A percentile compares a stretch with the other conserved stretches of the same genome.
These are phyloP conservation scores for Colletotrichum higginsianum DNA, from an alignment of 2,329 filamentous ascomycete species.

Conservation along the genomic window DNA sequence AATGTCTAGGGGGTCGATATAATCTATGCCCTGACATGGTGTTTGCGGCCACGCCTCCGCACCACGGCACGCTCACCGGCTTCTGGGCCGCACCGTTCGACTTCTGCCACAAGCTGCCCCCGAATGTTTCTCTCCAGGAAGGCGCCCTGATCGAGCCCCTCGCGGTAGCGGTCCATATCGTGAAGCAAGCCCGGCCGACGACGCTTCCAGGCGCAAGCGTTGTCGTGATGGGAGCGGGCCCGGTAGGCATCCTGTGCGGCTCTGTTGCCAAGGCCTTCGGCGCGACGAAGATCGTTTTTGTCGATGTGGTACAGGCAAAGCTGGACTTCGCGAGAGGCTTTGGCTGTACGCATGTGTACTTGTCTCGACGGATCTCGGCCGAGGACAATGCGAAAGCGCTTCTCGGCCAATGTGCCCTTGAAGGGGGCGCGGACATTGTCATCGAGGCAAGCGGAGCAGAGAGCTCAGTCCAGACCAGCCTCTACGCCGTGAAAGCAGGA, in stretches of 20 bases:
- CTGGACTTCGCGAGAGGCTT: constrained; percentile 60
- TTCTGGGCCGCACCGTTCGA: constrained; percentile 51
- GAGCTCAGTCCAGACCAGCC: constrained; percentile 62
- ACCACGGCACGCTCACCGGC: constrained; percentile 64
- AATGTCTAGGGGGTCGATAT: constrained; percentile 58
- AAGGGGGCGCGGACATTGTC: constrained; percentile 64
- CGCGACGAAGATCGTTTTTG: constrained; percentile 61
- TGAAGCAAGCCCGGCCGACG: too few species aligned
- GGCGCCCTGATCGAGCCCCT: constrained; percentile 68
- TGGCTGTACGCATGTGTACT: constrained; percentile 58
- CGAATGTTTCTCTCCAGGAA: constrained; percentile 62
- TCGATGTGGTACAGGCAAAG: constrained; percentile 61
- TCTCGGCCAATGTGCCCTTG: constrained; percentile 51
- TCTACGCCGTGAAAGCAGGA: constrained; percentile 60
- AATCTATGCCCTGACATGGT: constrained; percentile 59
- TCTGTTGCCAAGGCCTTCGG: constrained; percentile 62
- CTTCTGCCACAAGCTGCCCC: too few species aligned
- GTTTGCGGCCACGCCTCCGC: constrained; percentile 66
- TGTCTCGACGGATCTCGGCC: constrained; percentile 48
- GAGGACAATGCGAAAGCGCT: too few species aligned
- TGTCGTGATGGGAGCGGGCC: constrained; percentile 59
- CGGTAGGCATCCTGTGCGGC: constrained; percentile 61
- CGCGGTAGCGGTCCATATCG: constrained; percentile 64
- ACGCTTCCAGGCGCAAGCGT: too few species aligned
- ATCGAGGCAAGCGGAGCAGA: constrained; percentile 53